Evolutionary conservation across 2,329 filamentous ascomycete genomes (phyloP), one percentile per base, ranked within the genome.

Genomic region (Balansia obtecta): DNA sequence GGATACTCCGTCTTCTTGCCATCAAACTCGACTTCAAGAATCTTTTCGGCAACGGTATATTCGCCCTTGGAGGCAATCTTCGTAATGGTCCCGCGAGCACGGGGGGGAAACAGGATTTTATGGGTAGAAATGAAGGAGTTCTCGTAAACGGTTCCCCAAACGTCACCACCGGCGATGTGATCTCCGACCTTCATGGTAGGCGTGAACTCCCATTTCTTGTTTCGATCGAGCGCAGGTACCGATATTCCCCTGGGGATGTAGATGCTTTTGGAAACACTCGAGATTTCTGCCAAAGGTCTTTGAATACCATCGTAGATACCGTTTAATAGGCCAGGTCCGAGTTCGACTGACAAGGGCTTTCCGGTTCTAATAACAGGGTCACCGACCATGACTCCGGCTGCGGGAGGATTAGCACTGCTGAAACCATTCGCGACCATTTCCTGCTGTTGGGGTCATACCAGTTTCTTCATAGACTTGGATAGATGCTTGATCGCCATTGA

Each of bases 251-350:
- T 88, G 62, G 93, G 93, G 57, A 98, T 98, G 71, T 98, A 98
- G 70, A 98, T 98, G 70, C 87, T 89, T 64, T 88, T 75, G 48
- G 89, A 82, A 46, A 79, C 71, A 40, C 84, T 74, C 59, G 88
- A 76, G 63, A 98, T 98, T 58, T 80, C 83, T 71, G 85, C 85
- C 61, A 98, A 83, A 47, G 93, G 93, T 65, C 93, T 85, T 71
- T 98, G 93, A 63, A 98, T 98, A 74, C 93, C 93, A 68, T 98
- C 93, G 77, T 97, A 98, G 69, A 98, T 98, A 59, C 93, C 96
- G 73, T 97, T 91, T 80, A 98, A 88, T 68, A 98, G 76, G 66
- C 93, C 93, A 56, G 93, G 93, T 47, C 93, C 93, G 45, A 98
- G 85, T 71, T 98, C 93, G 70, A 98, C 93, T 52, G 93, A 96